Percentiles rank a stretch among this genome's conserved stretches.
Conservation (phyloP, 306 rosid genomes). For the Pyrus pyrifolia region DNA sequence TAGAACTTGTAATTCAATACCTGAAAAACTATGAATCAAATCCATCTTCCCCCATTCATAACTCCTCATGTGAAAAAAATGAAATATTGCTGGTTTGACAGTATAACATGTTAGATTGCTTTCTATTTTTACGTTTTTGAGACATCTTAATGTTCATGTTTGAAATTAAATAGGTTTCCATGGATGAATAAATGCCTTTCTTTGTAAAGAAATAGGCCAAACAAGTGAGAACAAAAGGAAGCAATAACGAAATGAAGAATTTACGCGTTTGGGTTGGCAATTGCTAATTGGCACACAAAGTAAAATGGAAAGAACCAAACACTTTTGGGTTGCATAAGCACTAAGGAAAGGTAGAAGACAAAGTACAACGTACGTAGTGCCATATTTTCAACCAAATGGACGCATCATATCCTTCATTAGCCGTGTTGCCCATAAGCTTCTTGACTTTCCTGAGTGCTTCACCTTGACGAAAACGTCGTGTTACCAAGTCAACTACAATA, state of each 20-base stretch:
- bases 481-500: neutral
- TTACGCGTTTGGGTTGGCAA: no score
- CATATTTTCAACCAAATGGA: slow-evolving; percentile 4
- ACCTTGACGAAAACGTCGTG: neutral
- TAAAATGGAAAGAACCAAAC: neutral
- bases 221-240: neutral
- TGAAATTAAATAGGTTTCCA: neutral
- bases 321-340: neutral
- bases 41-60: no score
- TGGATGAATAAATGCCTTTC: no score
- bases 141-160: neutral
- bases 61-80: no score
- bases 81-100: no score
- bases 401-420: neutral
- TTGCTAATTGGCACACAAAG: neutral
- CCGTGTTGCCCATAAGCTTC: neutral
- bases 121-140: neutral
- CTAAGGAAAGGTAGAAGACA: neutral
- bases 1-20: no score
- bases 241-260: neutral
- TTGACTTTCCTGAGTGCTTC: neutral
- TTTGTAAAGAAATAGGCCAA: neutral
- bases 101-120: neutral
- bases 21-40: no score
- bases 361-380: neutral